phyloP scores from a whole-genome alignment of 768 basidiomycete genomes.

The Cyclocybe aegerita region DNA sequence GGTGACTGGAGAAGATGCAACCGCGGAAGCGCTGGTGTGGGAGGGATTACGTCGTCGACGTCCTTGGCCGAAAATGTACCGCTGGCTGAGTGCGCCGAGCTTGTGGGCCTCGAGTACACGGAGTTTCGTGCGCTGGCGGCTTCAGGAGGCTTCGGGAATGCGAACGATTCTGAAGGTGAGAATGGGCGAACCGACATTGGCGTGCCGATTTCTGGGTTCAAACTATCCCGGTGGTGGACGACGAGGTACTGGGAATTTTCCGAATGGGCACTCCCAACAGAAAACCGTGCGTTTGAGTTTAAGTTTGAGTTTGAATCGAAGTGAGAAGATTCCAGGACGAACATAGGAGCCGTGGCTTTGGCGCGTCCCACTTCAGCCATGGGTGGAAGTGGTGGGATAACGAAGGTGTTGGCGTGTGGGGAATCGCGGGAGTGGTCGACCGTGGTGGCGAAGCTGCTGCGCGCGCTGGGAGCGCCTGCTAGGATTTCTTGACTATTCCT shows the following conservation, averaged over 20 bases:
- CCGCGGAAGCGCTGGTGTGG: constrained; percentile 13
- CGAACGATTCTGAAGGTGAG: constrained; percentile 64
- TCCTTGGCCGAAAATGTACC: not conserved
- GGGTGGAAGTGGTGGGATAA: constrained; percentile 45
- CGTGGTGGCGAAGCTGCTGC: constrained; percentile 70
- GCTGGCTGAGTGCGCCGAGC: too few relatives aligned
- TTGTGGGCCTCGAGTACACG: constrained; percentile 16
- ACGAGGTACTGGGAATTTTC: constrained; percentile 39
- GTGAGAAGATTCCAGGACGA: constrained; percentile 28
- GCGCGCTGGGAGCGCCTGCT: constrained; percentile 29
- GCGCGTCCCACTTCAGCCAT: constrained; percentile 53
- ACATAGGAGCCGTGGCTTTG: constrained; percentile 26
- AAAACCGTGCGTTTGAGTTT: constrained; percentile 28
- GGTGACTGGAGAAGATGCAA: too few relatives aligned
- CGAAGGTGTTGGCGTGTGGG: not conserved
- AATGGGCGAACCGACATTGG: constrained; percentile 68
- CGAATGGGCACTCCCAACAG: constrained; percentile 40
- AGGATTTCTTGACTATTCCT: constrained; percentile 16
- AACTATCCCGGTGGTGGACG: constrained; percentile 24
- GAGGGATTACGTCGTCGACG: constrained; percentile 10
- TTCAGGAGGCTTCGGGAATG: constrained; percentile 60
- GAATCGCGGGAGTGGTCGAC: constrained; percentile 37
- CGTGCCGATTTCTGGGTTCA: constrained; percentile 29
- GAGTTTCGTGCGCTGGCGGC: constrained; percentile 12
- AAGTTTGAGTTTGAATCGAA: constrained; percentile 5